Evolutionary conservation across 306 rosid genomes (phyloP), one percentile per base, ranked within the genome.

Genomic region (Cicer chorassanicum): DNA sequence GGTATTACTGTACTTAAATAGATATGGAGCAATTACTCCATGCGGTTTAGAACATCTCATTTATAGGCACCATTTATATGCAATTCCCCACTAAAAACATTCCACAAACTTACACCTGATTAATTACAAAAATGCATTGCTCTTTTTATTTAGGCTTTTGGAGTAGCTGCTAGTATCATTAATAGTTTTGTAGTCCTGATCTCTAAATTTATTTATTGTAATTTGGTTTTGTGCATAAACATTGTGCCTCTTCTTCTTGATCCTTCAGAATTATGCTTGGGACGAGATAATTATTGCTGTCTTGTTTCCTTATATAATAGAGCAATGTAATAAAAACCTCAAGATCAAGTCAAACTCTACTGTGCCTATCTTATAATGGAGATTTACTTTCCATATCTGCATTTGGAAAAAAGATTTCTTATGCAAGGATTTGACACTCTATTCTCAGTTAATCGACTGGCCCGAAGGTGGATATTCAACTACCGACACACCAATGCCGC

Each of bases 391-490:
- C 9, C 67, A 8, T 45, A 45, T 60, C 48, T 12, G 39, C 66
- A 63, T 45, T 54, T 36, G 5, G 15, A 29, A 49, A 34, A 38
- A 21, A 79, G n/a, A 46, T 42, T 65, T 72, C 78, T 66, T 14
- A 54, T 77, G 72, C 60, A 16, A 67, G 70, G 75, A 14, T 73
- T 50, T 79, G 15, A 18, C 75, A 46, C 44, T 84, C 66, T 81
- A 55, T 81, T 36, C 81, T 73, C 88, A 94, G 99, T 78, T 94
- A 77, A 77, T 94, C 63, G 86, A 92, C 83, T 92, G 99, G 99
- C 82, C 90, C 14, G 97, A 94, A 89, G 96, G 98, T 68, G 99
- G 98, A 72, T 94, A 94, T 82, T 83, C 81, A 54, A 80, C 66
- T 7, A 79, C 72, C 65, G 96, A 94, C 82, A 78, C 74, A 43